Conservation (phyloP, 805 yeast genomes). For the Teunomyces funiuensis region DNA sequence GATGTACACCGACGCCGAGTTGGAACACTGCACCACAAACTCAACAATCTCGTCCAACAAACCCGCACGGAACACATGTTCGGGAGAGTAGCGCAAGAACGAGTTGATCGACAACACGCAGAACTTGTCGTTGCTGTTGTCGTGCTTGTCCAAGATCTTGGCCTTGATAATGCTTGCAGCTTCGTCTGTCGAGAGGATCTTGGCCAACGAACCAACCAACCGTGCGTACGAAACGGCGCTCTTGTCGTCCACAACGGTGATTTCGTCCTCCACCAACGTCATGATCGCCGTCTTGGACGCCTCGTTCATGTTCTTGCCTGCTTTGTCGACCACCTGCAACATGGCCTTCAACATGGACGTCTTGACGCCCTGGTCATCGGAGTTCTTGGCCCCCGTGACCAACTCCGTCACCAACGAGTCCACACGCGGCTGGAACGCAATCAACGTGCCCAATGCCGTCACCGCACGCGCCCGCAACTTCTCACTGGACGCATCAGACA, state of each 20-base stretch:
- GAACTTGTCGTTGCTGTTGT: conserved; percentile 49
- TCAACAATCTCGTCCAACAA: conserved; percentile 49
- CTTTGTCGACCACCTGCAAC: conserved; percentile 74
- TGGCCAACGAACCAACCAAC: conserved; percentile 74
- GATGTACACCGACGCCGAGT: conserved; percentile 48
- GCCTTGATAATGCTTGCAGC: conserved; percentile 56
- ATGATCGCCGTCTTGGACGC: conserved; percentile 67
- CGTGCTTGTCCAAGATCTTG: conserved; percentile 53
- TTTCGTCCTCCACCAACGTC: conserved; percentile 72
- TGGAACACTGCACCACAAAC: conserved; percentile 46
- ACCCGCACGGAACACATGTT: conserved; percentile 55
- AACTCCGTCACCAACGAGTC: conserved; percentile 89
- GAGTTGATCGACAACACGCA: conserved; percentile 75
- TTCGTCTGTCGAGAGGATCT: conserved; percentile 62
- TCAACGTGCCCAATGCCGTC: conserved; percentile 81
- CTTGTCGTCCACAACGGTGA: conserved; percentile 52
- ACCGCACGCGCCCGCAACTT: conserved; percentile 82
- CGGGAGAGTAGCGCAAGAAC: conserved; percentile 75
- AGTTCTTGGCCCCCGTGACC: conserved; percentile 67
- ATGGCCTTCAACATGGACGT: conserved; percentile 84
- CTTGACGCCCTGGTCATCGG: conserved; percentile 70
- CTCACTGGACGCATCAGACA: conserved; percentile 76
- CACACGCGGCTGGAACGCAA: conserved; percentile 87
- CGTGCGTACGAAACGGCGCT: conserved; percentile 74
- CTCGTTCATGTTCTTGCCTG: conserved; percentile 77